Percentiles rank a stretch among this genome's conserved stretches.
These are phyloP conservation scores for Apophysomyces trapeziformis DNA, from an alignment of 371 early-diverging fungal species.

Conservation along the genomic window DNA sequence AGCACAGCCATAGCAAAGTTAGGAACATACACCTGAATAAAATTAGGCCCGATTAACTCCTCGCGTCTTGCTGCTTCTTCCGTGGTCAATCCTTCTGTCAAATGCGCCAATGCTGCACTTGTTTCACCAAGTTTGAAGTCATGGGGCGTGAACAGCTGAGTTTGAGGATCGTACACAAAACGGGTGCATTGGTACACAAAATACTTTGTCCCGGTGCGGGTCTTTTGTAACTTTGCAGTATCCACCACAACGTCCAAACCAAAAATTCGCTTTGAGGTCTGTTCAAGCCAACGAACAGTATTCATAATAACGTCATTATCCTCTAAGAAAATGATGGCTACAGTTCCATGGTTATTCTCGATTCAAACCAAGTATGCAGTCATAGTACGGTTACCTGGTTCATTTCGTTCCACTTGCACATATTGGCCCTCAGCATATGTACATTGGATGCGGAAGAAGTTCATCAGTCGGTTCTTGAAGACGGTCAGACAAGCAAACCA, in stretches of 20 bases:
- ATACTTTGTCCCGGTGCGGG: conserved; percentile 61
- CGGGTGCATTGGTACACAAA: conserved; percentile 81
- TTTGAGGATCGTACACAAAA: conserved; percentile 61
- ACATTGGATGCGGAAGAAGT: conserved; percentile 70
- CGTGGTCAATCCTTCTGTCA: conserved; percentile 53
- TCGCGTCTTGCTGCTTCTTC: conserved; percentile 63
- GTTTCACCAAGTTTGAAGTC: conserved; percentile 60
- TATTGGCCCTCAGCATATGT: conserved; percentile 56
- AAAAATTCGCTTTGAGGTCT: conserved; percentile 25
- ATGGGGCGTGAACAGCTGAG: conserved; percentile 60
- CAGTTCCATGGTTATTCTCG: neutral
- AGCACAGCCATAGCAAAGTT: conserved; percentile 54
- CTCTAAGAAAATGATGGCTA: conserved; percentile 59
- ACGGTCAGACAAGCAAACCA: conserved; percentile 66
- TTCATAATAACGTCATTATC: conserved; percentile 33
- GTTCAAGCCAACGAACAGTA: conserved; percentile 31
- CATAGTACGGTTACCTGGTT: conserved; percentile 28
- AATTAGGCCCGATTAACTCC: conserved; percentile 75
- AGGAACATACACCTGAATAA: conserved; percentile 68
- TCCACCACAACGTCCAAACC: conserved; percentile 47
- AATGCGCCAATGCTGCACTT: conserved; percentile 50
- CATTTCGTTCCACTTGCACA: conserved; percentile 69
- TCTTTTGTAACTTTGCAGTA: conserved; percentile 47
- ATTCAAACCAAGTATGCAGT: too few species aligned
- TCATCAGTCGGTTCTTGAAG: conserved; percentile 49